phyloP scores from a whole-genome alignment of 306 rosid genomes.

The Canavalia gladiata region DNA sequence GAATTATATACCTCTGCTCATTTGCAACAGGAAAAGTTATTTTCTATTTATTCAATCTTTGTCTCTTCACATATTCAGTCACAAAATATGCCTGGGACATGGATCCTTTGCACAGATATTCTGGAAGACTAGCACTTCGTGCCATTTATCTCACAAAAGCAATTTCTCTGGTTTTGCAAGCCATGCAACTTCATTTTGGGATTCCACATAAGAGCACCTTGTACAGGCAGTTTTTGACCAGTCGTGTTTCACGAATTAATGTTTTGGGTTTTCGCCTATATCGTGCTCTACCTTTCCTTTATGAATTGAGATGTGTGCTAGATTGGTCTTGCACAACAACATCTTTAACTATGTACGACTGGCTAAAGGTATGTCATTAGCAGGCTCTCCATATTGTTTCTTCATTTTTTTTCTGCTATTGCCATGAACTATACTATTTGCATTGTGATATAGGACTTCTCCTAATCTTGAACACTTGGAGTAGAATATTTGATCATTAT shows the following conservation, averaged over 20 bases:
- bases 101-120: constrained; percentile 69
- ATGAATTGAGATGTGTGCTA: constrained; percentile 91
- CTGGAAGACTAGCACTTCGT: constrained; percentile 83
- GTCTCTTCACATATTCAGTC: constrained; percentile 82
- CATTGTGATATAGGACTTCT: constrained; percentile 28
- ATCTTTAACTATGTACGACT: constrained; percentile 93
- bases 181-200: constrained; percentile 82
- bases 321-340: constrained; percentile 98
- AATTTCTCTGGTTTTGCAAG: constrained; percentile 87
- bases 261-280: constrained; percentile 81
- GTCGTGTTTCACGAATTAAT: constrained; percentile 78
- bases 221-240: constrained; percentile 92
- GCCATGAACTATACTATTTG: constrained; percentile 26
- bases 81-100: constrained; percentile 93
- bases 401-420: constrained; percentile 27
- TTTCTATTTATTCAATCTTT: constrained; percentile 84
- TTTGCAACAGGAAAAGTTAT: constrained; percentile 84
- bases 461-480: constrained; percentile 17
- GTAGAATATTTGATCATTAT: constrained; percentile 16
- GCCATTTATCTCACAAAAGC: constrained; percentile 89
- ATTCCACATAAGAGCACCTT: constrained; percentile 87
- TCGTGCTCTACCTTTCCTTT: constrained; percentile 91
- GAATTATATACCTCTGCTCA: constrained; percentile 91
- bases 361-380: constrained; percentile 82
- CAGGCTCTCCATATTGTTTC: constrained; percentile 21